A percentile compares a stretch with the other conserved stretches of the same genome.
Evolutionary conservation across 768 basidiomycete genomes (phyloP).

Genomic region (Mycena alexandri): DNA sequence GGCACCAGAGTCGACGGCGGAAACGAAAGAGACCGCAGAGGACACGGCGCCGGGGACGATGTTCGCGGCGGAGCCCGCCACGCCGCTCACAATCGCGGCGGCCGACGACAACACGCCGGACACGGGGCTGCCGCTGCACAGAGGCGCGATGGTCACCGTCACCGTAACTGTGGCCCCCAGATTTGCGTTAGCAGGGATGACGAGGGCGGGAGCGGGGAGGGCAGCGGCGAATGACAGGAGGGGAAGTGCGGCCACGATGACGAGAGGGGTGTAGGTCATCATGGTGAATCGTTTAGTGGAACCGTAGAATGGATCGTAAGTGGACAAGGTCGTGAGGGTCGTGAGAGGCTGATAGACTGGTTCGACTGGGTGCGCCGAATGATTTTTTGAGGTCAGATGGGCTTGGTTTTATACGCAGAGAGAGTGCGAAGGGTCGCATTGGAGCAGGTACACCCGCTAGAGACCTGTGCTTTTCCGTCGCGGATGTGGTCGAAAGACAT

Average conservation of each 20-base stretch:
- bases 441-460: conserved; percentile 10
- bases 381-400: conserved; percentile 1
- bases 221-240: conserved; percentile 16
- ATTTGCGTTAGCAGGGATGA: not conserved
- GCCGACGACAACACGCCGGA: not conserved
- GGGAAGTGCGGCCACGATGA: conserved; percentile 5
- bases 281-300: conserved; percentile 8
- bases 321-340: not conserved
- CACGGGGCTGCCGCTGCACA: conserved; percentile 2
- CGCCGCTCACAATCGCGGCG: no score
- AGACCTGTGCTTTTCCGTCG: conserved; percentile 14
- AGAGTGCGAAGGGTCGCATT: conserved; percentile 1
- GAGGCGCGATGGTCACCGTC: conserved; percentile 16
- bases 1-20: not conserved
- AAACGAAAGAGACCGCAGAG: not conserved
- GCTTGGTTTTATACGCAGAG: conserved; percentile 8
- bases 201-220: not conserved
- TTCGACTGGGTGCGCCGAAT: conserved; percentile 14
- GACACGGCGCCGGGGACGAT: not conserved
- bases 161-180: conserved; percentile 2
- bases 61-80: not conserved
- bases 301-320: not conserved
- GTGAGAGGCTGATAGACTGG: not conserved
- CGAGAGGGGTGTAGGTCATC: conserved; percentile 23
- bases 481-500: not conserved